A percentile compares a stretch with the other conserved stretches of the same genome.
phyloP scores from a whole-genome alignment of 2,329 filamentous ascomycete genomes.

The Talaromyces islandicus region DNA sequence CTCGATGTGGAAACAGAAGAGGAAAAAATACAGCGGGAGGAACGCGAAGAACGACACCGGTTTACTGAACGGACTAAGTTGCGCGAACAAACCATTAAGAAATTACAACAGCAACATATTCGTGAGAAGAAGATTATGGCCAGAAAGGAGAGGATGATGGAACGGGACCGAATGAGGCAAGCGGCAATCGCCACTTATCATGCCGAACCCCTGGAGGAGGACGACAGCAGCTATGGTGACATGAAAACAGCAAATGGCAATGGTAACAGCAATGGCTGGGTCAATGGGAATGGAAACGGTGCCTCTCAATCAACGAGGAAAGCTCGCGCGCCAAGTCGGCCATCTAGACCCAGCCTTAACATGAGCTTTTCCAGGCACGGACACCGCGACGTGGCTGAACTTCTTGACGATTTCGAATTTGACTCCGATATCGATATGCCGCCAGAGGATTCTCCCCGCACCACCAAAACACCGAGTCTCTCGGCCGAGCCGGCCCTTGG shows the following conservation, averaged over 20 bases:
- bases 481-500: not conserved
- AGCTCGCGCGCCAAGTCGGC: constrained; percentile 6
- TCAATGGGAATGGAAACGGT: not conserved
- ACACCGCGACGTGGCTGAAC: constrained; percentile 25
- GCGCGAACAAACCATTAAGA: constrained; percentile 32
- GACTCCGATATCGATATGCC: constrained; percentile 39
- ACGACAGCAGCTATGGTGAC: not conserved
- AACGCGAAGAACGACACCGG: constrained; percentile 30
- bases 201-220: not conserved
- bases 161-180: constrained; percentile 16
- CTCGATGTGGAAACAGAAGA: constrained; percentile 28
- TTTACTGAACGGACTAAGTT: constrained; percentile 29
- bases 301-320: not conserved
- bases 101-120: constrained; percentile 35
- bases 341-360: constrained; percentile 20
- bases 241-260: not conserved
- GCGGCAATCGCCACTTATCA: not conserved
- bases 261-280: not conserved
- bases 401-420: constrained; percentile 36
- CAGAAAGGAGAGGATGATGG: constrained; percentile 24
- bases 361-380: constrained; percentile 14
- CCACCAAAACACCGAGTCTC: not conserved
- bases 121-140: constrained; percentile 31
- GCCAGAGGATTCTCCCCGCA: constrained; percentile 19
- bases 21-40: constrained; percentile 28